Base-by-base conservation (phyloP, 345 rosid genomes). In the Citrus australasica region DNA sequence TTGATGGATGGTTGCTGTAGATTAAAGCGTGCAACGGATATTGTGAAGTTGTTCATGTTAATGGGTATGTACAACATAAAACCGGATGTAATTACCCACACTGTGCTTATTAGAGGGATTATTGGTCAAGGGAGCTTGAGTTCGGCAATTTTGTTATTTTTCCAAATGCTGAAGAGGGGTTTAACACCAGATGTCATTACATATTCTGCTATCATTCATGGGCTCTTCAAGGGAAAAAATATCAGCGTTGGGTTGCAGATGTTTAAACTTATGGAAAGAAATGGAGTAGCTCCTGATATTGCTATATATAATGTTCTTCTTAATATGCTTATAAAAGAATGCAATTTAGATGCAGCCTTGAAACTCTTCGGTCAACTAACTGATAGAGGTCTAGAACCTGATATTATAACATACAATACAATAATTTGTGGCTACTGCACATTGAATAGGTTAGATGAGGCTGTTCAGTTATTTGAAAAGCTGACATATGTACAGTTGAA, bases 401-500 rank as follows among this genome's bases (percentile, higher is more conserved):
- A 87, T 82, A 70, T 85, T 33, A 65, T 87, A 60, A 87, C 92
- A 7, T 87, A 84, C 80, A 89, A 89, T 79, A 86, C 89, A 1
- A 60, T 89, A 89, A 77, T 86, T 58, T 83, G 88, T 74, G 89
- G 90, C 76, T 86, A 77, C 68, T 87, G 89, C 79, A 80, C 83
- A 19, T 55, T 75, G 9, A 65, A 56, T 76, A 83, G 76, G 85
- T 71, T 87, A 30, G 88, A 86, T 35, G 84, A 87, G 27, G 92
- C 92, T 5, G 40, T 51, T 65, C 78, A 28, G 73, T 78, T 83
- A 24, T 86, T 86, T 35, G 83, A 82, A 78, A 76, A 80, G 82
- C 78, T 87, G 59, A 79, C 61, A 69, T 22, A 14, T 67, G 78
- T 79, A 33, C 48, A 46, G 22, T 79, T 80, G 53, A 83, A 67